Evolutionary conservation across 2,329 filamentous ascomycete species (phyloP), one percentile per base, ranked within the genome.

Genomic region (Calonectria ilicicola): DNA sequence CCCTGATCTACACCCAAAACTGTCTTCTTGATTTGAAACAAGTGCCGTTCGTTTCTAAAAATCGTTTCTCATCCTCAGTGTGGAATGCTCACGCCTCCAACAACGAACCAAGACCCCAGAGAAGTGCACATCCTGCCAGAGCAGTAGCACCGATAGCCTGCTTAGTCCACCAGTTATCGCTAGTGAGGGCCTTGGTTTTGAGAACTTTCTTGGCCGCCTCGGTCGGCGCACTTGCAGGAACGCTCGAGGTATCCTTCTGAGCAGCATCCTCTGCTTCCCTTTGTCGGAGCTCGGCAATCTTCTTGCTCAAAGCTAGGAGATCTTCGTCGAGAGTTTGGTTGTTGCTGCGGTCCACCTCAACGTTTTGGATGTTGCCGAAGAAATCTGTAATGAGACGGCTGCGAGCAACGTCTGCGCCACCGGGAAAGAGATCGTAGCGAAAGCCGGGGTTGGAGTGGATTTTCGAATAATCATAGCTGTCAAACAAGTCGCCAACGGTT

Each of bases 281-380:
- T 74, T 84, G 82, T 80, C 85, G 88, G 80, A 90, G 83, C 73
- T 87, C 84, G 3, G 89, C 87, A 78, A 93, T 93, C 44, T 89
- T 91, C 84, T 87, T 89, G 81, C 94, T 94, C 60, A 98, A 89
- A n/a, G 92, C 91, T 40, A 94, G 85, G 73, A 98, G 84, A 79
- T 98, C 95, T 77, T 96, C 93, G 63, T 92, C 91, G 56, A 91
- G 89, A 44, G 86, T 89, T 67, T 86, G 85, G 72, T 89, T 90
- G 70, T 89, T 88, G 53, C 87, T 86, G 29, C 88, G 89, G 76
- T 97, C 94, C 4, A 98, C 91, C 84, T 98, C 97, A 4, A 99
- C 96, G 78, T 96, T 98, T 83, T 99, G 97, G 17, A 98, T 95
- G 82, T 98, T 99, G 27, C 97, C 97, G 76, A 99, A 98, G 85